Percentiles rank a stretch among this genome's conserved stretches.
phyloP scores from a whole-genome alignment of 179 eudicot species.

The Spergularia azorica region DNA sequence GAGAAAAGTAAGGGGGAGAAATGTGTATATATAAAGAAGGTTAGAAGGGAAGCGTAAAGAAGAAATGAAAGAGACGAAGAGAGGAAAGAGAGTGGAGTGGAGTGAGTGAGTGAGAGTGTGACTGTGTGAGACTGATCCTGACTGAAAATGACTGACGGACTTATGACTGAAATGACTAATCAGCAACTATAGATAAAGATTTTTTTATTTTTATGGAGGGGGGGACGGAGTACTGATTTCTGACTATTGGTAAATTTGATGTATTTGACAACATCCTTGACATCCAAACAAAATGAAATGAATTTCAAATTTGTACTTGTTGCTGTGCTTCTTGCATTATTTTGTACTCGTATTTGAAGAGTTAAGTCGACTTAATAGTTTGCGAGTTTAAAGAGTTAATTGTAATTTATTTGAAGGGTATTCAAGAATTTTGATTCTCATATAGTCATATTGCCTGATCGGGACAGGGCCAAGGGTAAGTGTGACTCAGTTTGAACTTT shows the following conservation, averaged over 20 bases:
- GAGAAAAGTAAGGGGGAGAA: background rate
- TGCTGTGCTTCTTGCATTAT: too few relatives aligned
- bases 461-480: too few relatives aligned
- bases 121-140: background rate
- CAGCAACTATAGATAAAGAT: slow-evolving; percentile 16
- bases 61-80: background rate
- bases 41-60: background rate
- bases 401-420: too few relatives aligned
- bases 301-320: too few relatives aligned
- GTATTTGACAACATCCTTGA: slow-evolving; percentile 5
- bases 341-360: too few relatives aligned
- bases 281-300: background rate
- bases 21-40: background rate
- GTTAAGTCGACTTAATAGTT: too few relatives aligned
- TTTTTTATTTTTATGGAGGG: too few relatives aligned
- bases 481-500: too few relatives aligned
- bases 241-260: slow-evolving; percentile 1
- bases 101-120: background rate
- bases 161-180: slow-evolving; percentile 36
- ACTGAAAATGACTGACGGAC: slow-evolving; percentile 32
- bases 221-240: background rate
- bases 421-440: too few relatives aligned
- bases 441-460: too few relatives aligned
- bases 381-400: too few relatives aligned
- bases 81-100: background rate